Evolutionary conservation across 305 asterid species (phyloP).

Genomic region (Striga hermonthica): DNA sequence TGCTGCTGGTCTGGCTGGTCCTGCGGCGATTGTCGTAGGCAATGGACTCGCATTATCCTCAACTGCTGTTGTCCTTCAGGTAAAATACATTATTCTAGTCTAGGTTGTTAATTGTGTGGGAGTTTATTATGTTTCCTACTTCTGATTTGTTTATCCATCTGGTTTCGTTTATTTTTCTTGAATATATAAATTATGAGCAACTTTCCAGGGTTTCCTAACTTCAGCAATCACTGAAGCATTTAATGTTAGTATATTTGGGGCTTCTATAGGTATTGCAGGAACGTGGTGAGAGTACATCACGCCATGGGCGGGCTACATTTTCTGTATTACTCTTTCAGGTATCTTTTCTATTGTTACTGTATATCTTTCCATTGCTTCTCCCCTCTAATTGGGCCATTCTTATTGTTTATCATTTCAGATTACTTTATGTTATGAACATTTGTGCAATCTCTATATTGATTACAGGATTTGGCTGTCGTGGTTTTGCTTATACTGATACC

Average conservation of each 20-base stretch:
- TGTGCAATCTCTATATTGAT: constrained; percentile 29
- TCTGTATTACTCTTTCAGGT: constrained; percentile 99
- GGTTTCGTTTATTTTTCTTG: constrained; percentile 1
- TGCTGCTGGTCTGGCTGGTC: constrained; percentile 82
- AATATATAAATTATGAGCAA: constrained; percentile 1
- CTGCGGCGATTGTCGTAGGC: constrained; percentile 96
- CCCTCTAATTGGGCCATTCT: constrained; percentile 11
- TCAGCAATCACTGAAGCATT: constrained; percentile 27
- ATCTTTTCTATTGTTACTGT: constrained; percentile 25
- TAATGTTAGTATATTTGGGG: constrained; percentile 33
- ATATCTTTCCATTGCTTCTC: background rate
- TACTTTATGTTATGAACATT: constrained; percentile 27
- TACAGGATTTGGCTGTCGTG: constrained; percentile 98
- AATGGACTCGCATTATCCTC: constrained; percentile 99
- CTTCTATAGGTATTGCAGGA: constrained; percentile 91
- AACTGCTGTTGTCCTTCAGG: constrained; percentile 99
- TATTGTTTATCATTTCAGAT: constrained; percentile 25
- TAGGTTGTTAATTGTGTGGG: constrained; percentile 18
- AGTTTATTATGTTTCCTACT: background rate
- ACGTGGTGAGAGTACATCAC: constrained; percentile 99
- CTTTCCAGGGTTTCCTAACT: background rate
- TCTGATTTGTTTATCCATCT: background rate
- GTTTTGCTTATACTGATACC: constrained; percentile 98
- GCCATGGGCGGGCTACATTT: constrained; percentile 98
- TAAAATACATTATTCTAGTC: constrained; percentile 30